Conservation (phyloP, 495 filamentous ascomycete genomes). For the Lepraria neglecta region DNA sequence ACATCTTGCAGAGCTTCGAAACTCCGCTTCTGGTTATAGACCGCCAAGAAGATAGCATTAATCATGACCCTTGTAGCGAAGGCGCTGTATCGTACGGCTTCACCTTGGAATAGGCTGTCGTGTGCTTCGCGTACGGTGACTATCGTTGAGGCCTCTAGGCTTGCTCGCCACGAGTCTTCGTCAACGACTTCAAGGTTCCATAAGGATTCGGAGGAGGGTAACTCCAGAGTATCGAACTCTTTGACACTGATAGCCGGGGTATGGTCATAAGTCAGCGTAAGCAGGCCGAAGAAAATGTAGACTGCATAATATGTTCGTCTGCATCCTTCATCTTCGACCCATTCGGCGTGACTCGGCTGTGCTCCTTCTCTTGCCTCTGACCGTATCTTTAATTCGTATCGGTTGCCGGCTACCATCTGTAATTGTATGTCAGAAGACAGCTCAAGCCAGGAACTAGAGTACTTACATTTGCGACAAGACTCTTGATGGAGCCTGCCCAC, state of each 20-base stretch:
- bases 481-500: conserved; percentile 98
- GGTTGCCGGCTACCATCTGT: conserved; percentile 91
- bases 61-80: conserved; percentile 98
- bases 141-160: conserved; percentile 58
- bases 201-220: conserved; percentile 88
- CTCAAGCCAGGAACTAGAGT: neutral
- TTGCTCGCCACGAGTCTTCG: conserved; percentile 76
- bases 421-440: conserved; percentile 16
- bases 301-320: conserved; percentile 97
- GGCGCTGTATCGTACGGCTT: conserved; percentile 86
- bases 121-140: conserved; percentile 90
- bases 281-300: conserved; percentile 96
- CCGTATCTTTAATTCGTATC: conserved; percentile 89
- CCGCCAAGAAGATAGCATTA: conserved; percentile 96
- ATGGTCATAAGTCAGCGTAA: conserved; percentile 96
- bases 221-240: conserved; percentile 87
- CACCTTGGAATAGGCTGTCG: conserved; percentile 89
- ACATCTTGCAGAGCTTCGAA: conserved; percentile 94
- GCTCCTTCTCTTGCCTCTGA: conserved; percentile 78
- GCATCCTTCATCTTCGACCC: conserved; percentile 96
- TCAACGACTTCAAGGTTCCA: conserved; percentile 84
- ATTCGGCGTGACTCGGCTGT: conserved; percentile 74
- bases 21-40: conserved; percentile 97
- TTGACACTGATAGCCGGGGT: conserved; percentile 96
- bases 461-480: conserved; percentile 76